Evolutionary conservation across 805 yeast genomes (phyloP), one percentile per base, ranked within the genome.

Genomic region (Ogataea ganodermae): DNA sequence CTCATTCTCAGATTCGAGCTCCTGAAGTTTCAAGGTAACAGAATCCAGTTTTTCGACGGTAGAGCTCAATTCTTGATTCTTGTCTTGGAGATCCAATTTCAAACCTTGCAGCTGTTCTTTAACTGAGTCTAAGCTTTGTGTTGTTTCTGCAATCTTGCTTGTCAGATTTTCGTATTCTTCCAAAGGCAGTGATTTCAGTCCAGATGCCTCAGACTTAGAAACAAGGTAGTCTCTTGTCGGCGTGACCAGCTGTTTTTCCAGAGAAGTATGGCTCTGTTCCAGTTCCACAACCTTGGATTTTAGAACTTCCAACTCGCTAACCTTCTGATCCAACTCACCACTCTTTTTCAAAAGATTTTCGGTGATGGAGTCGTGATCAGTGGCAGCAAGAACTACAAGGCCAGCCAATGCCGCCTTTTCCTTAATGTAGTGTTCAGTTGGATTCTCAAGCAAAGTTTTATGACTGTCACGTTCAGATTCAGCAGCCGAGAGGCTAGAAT

Each of bases 381-480:
- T 26, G 16, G 16, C 9, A 14, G 36, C 18, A 26, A 61, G 17
- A 4, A 59, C 49, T 12, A 56, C 56, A 18, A 52, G 27, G 35
- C 41, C 47, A 5, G n/a, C 30, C 7, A 48, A 14, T 16, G 48
- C 41, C 27, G 59, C 42, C 43, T 60, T 46, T 8, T 53, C 40
- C 40, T 53, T 52, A 26, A 61, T 33, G 45, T 57, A 56, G 10
- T 56, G 49, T n/a, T 43, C 37, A 26, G 51, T 56, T 8, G 65
- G 65, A n/a, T 45, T 51, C 10, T 52, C 50, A 16, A 30, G 44
- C 51, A 39, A 41, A 28, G 42, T 33, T 28, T 33, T 17, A 14
- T 27, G 22, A 13, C 21, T 16, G 20, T 27, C 44, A 16, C 48
- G 35, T 24, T 45, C 46, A 20, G 23, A 18, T 10, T 17, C 36